Evolutionary conservation across 208 protist species (phyloP).

Genomic region (Crithidia thermophila): DNA sequence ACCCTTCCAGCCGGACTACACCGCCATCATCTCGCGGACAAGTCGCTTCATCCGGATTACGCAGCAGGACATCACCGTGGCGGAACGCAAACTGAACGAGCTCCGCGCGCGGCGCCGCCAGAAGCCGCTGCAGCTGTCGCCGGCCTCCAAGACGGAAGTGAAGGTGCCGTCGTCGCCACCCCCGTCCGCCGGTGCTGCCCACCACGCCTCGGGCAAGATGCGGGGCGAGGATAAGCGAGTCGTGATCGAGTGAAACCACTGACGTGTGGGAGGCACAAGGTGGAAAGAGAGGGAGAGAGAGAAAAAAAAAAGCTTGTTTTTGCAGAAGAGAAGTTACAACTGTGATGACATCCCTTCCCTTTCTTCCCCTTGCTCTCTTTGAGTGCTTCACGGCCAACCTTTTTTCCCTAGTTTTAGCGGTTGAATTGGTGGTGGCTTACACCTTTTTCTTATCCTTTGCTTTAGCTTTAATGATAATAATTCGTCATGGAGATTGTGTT

Average conservation of each 20-base stretch:
- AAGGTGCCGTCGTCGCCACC: neutral
- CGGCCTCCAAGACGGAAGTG: neutral
- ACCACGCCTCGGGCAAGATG: constrained; percentile 6
- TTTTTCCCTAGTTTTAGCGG: too few species aligned
- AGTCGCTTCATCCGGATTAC: constrained; percentile 64
- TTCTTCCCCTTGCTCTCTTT: too few species aligned
- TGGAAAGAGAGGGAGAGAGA: too few species aligned
- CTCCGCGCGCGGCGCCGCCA: constrained; percentile 11
- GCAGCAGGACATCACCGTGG: constrained; percentile 40
- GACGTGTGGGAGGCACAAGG: neutral
- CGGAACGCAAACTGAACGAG: constrained; percentile 36
- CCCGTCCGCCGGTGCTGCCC: neutral
- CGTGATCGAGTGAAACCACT: constrained; percentile 17
- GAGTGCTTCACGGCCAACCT: too few species aligned
- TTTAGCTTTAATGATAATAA: too few species aligned
- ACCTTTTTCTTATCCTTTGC: too few species aligned
- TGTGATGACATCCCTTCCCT: too few species aligned
- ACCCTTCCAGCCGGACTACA: constrained; percentile 69
- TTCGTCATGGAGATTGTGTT: too few species aligned
- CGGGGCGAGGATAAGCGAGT: constrained; percentile 21
- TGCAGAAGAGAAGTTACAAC: too few species aligned
- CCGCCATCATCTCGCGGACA: constrained; percentile 51
- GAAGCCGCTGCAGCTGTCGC: constrained; percentile 16
- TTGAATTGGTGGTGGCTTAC: too few species aligned
- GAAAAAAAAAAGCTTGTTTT: too few species aligned